Base-by-base conservation (phyloP, 2,329 filamentous ascomycete species). In the Boeremia exigua region DNA sequence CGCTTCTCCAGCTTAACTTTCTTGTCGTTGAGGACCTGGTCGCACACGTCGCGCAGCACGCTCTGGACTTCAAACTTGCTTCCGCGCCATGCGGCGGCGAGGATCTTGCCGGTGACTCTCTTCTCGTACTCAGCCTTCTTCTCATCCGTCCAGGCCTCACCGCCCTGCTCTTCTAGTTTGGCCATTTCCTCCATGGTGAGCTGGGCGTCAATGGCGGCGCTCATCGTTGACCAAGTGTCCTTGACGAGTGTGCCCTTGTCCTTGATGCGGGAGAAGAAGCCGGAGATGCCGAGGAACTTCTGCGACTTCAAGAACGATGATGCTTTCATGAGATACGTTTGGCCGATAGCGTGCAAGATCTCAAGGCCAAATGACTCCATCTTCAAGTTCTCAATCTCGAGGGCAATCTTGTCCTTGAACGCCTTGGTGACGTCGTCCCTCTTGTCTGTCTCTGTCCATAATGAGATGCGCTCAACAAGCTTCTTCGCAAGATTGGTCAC, bases 111-210 rank as follows among this genome's bases (percentile, higher is more conserved):
- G 9, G 95, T 99, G 23, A 98, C 94, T 67, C 89, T 88, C 72
- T 94, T 89, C 82, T 98, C 95, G 70, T 96, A 97, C 79, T 99
- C 95, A 37, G 88, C 88, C 79, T 93, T 92, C 82, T 90, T 93
- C 86, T 98, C 95, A 60, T 99, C 95, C 0, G 95, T 98, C 95
- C 95, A 99, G 59, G 96, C 92, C 52, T 97, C 95, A 45, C 95
- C 95, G 48, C 94, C 95, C 70, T 88, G 88, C 81, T 97, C 91
- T 80, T 99, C 95, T 78, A 94, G 83, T 75, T 94, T 92, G 50
- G 92, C 93, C 95, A 99, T 98, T 77, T 97, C 94, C 80, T 99
- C 94, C 87, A 99, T 96, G 57, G 93, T 96, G 81, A 96, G 89
- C 80, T 99, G 95, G 25, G 95, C 95, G 72, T 97, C 93, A 63